phyloP scores from a whole-genome alignment of 1,139 yeast genomes.

The Yamadazyma dendronema region DNA sequence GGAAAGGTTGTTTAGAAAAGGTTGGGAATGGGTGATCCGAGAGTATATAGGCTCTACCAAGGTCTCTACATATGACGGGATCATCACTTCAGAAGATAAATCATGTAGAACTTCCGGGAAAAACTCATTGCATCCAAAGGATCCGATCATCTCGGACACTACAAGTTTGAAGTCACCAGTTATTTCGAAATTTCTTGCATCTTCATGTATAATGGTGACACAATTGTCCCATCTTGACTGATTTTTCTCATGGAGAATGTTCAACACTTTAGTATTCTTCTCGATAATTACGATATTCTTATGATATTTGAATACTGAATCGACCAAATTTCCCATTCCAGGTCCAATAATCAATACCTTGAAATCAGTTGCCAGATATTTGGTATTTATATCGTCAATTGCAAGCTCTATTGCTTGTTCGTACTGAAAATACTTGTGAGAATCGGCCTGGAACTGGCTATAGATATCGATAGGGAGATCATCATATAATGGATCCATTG shows the following conservation, averaged over 20 bases:
- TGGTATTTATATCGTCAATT: constrained; percentile 25
- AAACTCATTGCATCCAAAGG: constrained; percentile 89
- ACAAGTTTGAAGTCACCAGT: constrained; percentile 47
- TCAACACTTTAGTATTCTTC: constrained; percentile 64
- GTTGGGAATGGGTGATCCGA: constrained; percentile 41
- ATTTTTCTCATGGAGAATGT: constrained; percentile 44
- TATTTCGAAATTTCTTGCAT: constrained; percentile 50
- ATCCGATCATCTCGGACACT: constrained; percentile 80
- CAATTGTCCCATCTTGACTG: constrained; percentile 38
- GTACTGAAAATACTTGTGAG: constrained; percentile 64
- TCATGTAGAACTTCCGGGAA: constrained; percentile 68
- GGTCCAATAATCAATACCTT: constrained; percentile 73
- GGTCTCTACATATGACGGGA: constrained; percentile 64
- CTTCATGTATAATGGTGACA: constrained; percentile 53
- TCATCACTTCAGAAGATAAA: constrained; percentile 39
- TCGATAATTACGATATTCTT: constrained; percentile 43
- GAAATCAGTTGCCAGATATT: constrained; percentile 5
- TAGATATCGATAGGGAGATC: constrained; percentile 61
- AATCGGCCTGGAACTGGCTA: constrained; percentile 67
- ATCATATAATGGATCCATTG: constrained; percentile 68
- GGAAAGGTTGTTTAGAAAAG: constrained; percentile 61
- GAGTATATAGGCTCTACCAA: constrained; percentile 61
- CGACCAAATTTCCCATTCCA: constrained; percentile 80
- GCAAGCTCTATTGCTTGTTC: constrained; percentile 65
- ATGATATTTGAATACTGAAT: constrained; percentile 18